A percentile compares a stretch with the other conserved stretches of the same genome.
Evolutionary conservation across 2,329 filamentous ascomycete genomes (phyloP).

Genomic region (Hirsutella minnesotensis): DNA sequence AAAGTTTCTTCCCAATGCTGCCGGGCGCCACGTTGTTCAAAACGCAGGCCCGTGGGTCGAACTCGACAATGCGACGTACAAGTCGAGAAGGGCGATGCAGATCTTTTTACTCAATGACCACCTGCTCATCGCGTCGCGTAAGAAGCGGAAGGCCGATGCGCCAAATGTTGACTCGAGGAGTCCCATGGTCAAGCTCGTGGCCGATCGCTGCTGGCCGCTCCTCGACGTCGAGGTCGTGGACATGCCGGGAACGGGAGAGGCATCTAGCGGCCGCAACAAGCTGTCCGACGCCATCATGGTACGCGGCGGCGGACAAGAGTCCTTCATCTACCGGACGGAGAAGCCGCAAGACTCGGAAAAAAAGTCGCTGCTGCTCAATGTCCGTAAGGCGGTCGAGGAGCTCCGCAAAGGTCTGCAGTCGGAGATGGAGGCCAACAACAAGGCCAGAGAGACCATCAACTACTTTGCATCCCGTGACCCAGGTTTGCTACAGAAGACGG

Average conservation of each 20-base stretch:
- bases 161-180: conserved; percentile 35
- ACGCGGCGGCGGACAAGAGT: conserved; percentile 72
- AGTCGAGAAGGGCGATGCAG: conserved; percentile 77
- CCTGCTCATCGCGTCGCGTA: conserved; percentile 77
- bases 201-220: conserved; percentile 88
- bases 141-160: conserved; percentile 79
- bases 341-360: conserved; percentile 72
- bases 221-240: conserved; percentile 90
- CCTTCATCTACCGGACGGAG: conserved; percentile 88
- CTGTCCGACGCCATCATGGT: conserved; percentile 83
- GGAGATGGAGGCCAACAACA: conserved; percentile 78
- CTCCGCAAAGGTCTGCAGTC: conserved; percentile 74
- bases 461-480: conserved; percentile 74
- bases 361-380: conserved; percentile 68
- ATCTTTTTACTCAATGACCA: conserved; percentile 93
- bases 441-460: conserved; percentile 72
- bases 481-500: conserved; percentile 64
- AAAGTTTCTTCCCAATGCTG: conserved; percentile 83
- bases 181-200: conserved; percentile 65
- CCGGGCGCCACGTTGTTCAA: conserved; percentile 86
- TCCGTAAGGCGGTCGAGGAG: conserved; percentile 87
- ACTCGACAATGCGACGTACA: conserved; percentile 94
- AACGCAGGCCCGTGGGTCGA: conserved; percentile 93
- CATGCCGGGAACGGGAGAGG: conserved; percentile 56
- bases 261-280: conserved; percentile 42